A percentile compares a stretch with the other conserved stretches of the same genome.
phyloP scores from a whole-genome alignment of 768 basidiomycete genomes.

The Podaxis mareebaensis region DNA sequence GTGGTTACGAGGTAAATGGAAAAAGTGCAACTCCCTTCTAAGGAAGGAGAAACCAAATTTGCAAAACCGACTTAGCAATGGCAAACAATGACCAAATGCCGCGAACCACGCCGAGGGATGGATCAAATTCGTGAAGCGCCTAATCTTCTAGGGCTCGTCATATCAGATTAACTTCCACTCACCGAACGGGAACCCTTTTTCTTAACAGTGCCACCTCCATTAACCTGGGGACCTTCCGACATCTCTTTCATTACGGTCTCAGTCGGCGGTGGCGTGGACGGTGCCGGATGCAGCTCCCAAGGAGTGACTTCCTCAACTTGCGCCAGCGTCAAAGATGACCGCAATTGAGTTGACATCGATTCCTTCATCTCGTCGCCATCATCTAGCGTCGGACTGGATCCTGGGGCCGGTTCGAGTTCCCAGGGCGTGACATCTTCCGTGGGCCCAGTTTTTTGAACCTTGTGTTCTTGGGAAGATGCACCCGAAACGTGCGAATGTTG shows the following conservation, averaged over 20 bases:
- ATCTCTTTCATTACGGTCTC: not conserved
- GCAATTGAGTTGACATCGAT: slow-evolving; percentile 18
- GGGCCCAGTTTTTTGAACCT: slow-evolving; percentile 22
- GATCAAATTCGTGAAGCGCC: not conserved
- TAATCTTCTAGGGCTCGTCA: not conserved
- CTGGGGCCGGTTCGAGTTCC: slow-evolving; percentile 26
- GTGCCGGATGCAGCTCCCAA: slow-evolving; percentile 32
- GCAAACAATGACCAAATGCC: slow-evolving; percentile 1
- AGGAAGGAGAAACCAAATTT: not conserved
- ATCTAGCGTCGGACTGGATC: not conserved
- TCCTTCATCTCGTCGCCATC: slow-evolving; percentile 11
- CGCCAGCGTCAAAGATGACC: slow-evolving; percentile 25
- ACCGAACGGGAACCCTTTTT: slow-evolving; percentile 17
- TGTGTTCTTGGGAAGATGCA: slow-evolving; percentile 16
- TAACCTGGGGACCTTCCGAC: slow-evolving; percentile 4
- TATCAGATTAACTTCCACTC: slow-evolving; percentile 14
- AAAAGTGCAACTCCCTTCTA: not conserved
- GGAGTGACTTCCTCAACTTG: slow-evolving; percentile 31
- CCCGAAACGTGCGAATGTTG: slow-evolving; percentile 1
- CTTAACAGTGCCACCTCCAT: slow-evolving; percentile 3
- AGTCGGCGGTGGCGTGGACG: slow-evolving; percentile 12
- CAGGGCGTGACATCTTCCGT: slow-evolving; percentile 31
- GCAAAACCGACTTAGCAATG: not conserved
- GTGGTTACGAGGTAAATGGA: not conserved
- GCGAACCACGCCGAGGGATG: not conserved